phyloP scores from a whole-genome alignment of 768 basidiomycete species.

The Suillus occidentalis region DNA sequence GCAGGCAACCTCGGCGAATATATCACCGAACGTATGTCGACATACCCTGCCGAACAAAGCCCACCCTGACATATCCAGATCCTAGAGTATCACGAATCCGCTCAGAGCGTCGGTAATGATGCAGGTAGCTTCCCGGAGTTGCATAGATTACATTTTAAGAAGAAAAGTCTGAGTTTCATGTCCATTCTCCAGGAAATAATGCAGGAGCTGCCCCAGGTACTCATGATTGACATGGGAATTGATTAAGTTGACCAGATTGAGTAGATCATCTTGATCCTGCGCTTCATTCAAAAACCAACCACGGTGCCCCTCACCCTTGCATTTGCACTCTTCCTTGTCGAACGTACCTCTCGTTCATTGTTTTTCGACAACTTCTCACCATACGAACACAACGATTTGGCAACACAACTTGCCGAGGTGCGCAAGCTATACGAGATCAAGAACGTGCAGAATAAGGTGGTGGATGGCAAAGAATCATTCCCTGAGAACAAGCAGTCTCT shows the following conservation, averaged over 20 bases:
- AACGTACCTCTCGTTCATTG: slow-evolving; percentile 54
- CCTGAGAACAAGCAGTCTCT: slow-evolving; percentile 49
- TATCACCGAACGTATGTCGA: slow-evolving; percentile 48
- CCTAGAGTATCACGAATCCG: slow-evolving; percentile 32
- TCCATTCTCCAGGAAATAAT: slow-evolving; percentile 53
- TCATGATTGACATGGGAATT: not conserved
- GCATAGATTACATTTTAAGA: slow-evolving; percentile 30
- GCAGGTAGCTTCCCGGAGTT: slow-evolving; percentile 37
- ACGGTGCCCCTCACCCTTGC: slow-evolving; percentile 65
- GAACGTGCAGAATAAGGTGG: slow-evolving; percentile 57
- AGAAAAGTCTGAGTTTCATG: slow-evolving; percentile 28
- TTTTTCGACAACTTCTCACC: slow-evolving; percentile 52
- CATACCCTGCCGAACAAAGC: not conserved
- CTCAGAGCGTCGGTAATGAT: slow-evolving; percentile 36
- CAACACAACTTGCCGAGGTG: slow-evolving; percentile 52
- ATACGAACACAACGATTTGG: slow-evolving; percentile 53
- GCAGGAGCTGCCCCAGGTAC: slow-evolving; percentile 57
- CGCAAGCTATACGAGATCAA: slow-evolving; percentile 62
- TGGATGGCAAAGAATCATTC: slow-evolving; percentile 50
- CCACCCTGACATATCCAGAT: slow-evolving; percentile 2
- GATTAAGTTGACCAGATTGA: slow-evolving; percentile 5
- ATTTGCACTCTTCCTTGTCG: slow-evolving; percentile 58
- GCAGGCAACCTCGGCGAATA: slow-evolving; percentile 60
- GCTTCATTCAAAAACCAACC: slow-evolving; percentile 59
- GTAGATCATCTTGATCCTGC: slow-evolving; percentile 61